A percentile compares a stretch with the other conserved stretches of the same genome.
Evolutionary conservation across 805 yeast species (phyloP).

Genomic region (Candida coquimbonensis): DNA sequence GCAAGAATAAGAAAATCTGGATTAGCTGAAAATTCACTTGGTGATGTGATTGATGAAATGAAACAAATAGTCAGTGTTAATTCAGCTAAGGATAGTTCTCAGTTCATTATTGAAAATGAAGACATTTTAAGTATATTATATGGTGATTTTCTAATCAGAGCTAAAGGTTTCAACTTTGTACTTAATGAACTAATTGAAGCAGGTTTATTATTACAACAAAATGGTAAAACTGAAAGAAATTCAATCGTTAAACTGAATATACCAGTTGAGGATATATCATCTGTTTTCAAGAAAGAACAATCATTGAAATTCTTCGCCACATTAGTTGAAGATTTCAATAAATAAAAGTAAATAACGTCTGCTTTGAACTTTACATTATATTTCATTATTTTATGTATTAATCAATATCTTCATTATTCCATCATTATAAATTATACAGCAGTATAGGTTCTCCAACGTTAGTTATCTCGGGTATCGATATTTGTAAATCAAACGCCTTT

Average conservation of each 20-base stretch:
- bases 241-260: constrained; percentile 58
- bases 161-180: constrained; percentile 53
- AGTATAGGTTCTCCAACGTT: constrained; percentile 90
- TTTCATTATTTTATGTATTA: neutral
- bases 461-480: constrained; percentile 69
- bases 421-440: constrained; percentile 37
- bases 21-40: constrained; percentile 60
- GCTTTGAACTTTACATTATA: neutral
- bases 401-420: neutral
- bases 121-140: constrained; percentile 28
- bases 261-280: constrained; percentile 61
- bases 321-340: constrained; percentile 2
- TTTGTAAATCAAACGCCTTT: constrained; percentile 79
- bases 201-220: constrained; percentile 65
- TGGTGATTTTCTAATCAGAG: constrained; percentile 36
- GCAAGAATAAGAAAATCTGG: constrained; percentile 62
- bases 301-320: constrained; percentile 24
- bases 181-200: constrained; percentile 68
- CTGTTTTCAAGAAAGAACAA: constrained; percentile 53
- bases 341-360: neutral
- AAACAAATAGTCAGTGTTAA: constrained; percentile 42
- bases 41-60: constrained; percentile 76
- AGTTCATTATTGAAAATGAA: constrained; percentile 25
- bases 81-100: constrained; percentile 20
- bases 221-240: constrained; percentile 59